Evolutionary conservation across 495 filamentous ascomycete species (phyloP).

Genomic region (Aspergillus ostianus): DNA sequence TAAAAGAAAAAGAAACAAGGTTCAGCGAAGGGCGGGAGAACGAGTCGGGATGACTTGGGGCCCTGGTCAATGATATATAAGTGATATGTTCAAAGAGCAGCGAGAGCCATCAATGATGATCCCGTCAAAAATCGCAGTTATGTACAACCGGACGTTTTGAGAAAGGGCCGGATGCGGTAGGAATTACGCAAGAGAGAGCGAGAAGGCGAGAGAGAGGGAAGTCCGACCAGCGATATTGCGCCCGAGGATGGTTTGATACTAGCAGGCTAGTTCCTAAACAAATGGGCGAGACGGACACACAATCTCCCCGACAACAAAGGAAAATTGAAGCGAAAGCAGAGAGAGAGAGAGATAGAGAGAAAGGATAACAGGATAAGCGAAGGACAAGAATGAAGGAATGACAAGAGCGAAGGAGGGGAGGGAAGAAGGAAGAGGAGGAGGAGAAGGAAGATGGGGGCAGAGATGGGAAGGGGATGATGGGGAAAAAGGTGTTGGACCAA

Average conservation of each 20-base stretch:
- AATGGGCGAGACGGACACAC: neutral
- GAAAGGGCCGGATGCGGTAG: neutral
- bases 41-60: neutral
- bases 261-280: neutral
- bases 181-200: neutral
- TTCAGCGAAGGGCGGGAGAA: conserved; percentile 9
- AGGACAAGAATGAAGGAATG: conserved; percentile 6
- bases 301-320: conserved; percentile 7
- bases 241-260: neutral
- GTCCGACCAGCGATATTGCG: neutral
- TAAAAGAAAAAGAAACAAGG: conserved; percentile 13
- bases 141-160: neutral
- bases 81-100: neutral
- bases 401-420: conserved; percentile 16
- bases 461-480: conserved; percentile 10
- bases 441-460: conserved; percentile 5
- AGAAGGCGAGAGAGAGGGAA: neutral
- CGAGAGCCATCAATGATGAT: neutral
- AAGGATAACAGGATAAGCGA: conserved; percentile 4
- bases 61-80: neutral
- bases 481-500: neutral
- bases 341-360: conserved; percentile 4
- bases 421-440: conserved; percentile 15
- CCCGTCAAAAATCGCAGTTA: neutral
- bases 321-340: conserved; percentile 13